Evolutionary conservation across 257 asterid species (phyloP).

Genomic region (Solanum tarapatanum): DNA sequence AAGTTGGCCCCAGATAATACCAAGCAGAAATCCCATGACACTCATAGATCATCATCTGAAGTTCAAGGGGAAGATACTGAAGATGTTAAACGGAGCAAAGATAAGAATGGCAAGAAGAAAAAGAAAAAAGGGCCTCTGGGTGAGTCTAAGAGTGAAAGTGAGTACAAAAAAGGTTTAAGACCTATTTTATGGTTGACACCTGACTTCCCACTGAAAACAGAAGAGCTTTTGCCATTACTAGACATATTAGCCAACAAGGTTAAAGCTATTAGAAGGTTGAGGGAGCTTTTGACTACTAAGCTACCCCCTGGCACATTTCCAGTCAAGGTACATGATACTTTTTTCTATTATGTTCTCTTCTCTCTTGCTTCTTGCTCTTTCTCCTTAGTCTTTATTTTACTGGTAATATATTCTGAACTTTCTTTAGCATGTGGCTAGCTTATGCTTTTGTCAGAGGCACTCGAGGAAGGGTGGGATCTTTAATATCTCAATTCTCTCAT

Average conservation of each 20-base stretch:
- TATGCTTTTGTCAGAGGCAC: not conserved
- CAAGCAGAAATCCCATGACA: slow-evolving; percentile 46
- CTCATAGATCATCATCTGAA: slow-evolving; percentile 62
- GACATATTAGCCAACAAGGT: slow-evolving; percentile 96
- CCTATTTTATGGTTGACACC: slow-evolving; percentile 99
- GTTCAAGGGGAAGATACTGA: slow-evolving; percentile 46
- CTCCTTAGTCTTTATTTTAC: not conserved
- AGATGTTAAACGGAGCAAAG: slow-evolving; percentile 62
- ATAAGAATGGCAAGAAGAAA: slow-evolving; percentile 75
- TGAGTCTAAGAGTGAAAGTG: slow-evolving; percentile 40
- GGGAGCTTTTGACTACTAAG: slow-evolving; percentile 94
- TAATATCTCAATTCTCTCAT: not conserved
- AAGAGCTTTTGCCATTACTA: slow-evolving; percentile 89
- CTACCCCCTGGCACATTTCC: slow-evolving; percentile 94
- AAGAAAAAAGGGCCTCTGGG: slow-evolving; percentile 48
- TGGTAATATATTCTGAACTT: not conserved
- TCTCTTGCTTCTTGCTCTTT: not conserved
- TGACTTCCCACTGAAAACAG: slow-evolving; percentile 83
- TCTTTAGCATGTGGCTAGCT: not conserved
- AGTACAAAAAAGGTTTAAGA: slow-evolving; percentile 84
- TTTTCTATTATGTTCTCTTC: not conserved
- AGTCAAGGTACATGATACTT: slow-evolving; percentile 59
- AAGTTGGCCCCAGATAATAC: slow-evolving; percentile 63
- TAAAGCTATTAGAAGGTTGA: slow-evolving; percentile 89
- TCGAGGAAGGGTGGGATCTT: not conserved